Conservation (phyloP, 768 basidiomycete species). For the Clathrus columnatus region DNA sequence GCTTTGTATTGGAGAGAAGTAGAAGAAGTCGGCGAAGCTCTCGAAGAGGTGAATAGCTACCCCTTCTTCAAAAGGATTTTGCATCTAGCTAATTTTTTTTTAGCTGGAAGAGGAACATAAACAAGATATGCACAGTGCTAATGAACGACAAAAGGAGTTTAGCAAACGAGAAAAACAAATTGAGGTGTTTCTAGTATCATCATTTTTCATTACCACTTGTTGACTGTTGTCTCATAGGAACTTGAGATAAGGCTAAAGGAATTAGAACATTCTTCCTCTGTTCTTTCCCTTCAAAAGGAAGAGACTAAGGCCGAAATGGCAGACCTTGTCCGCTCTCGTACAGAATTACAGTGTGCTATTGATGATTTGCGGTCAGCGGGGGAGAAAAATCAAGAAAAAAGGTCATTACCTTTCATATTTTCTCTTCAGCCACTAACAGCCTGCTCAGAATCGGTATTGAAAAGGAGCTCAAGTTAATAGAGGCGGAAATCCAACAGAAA, state of each 20-base stretch:
- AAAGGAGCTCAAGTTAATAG: slow-evolving; percentile 52
- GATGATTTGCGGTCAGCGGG: slow-evolving; percentile 66
- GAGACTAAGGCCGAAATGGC: slow-evolving; percentile 78
- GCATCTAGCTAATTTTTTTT: background rate
- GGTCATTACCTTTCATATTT: background rate
- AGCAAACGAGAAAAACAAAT: slow-evolving; percentile 78
- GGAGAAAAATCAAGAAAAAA: slow-evolving; percentile 45
- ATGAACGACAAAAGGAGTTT: slow-evolving; percentile 73
- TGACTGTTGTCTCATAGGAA: slow-evolving; percentile 36
- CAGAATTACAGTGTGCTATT: slow-evolving; percentile 79
- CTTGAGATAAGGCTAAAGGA: slow-evolving; percentile 67
- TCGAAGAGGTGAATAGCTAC: slow-evolving; percentile 72
- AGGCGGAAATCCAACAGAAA: slow-evolving; percentile 51
- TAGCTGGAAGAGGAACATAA: slow-evolving; percentile 54
- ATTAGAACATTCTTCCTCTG: slow-evolving; percentile 61
- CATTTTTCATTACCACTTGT: background rate
- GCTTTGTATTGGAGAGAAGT: slow-evolving; percentile 87
- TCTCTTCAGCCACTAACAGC: background rate
- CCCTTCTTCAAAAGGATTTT: background rate
- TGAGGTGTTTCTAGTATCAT: slow-evolving; percentile 42
- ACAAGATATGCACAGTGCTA: slow-evolving; percentile 76
- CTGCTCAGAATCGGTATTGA: slow-evolving; percentile 28
- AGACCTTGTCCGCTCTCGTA: slow-evolving; percentile 75
- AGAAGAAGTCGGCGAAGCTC: slow-evolving; percentile 74
- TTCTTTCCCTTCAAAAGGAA: slow-evolving; percentile 56